Evolutionary conservation across 1,284 basidiomycete species (phyloP).

Genomic region (Kalmanozyma brasiliensis): DNA sequence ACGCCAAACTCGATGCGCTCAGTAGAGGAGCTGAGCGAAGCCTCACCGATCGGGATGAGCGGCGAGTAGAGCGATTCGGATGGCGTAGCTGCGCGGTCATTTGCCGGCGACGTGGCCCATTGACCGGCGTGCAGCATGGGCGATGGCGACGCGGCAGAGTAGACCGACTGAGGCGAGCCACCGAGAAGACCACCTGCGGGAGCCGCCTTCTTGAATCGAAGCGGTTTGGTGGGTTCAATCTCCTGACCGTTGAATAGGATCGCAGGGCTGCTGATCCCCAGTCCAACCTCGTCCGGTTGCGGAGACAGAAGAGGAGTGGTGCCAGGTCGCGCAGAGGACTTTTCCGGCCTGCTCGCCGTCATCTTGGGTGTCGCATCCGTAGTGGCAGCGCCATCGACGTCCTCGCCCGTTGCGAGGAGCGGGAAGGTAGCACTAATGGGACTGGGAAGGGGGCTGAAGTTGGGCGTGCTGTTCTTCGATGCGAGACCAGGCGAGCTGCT

Average conservation of each 20-base stretch:
- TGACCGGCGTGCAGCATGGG: conserved; percentile 38
- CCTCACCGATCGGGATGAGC: conserved; percentile 9
- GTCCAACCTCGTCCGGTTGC: conserved; percentile 6
- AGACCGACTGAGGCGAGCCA: conserved; percentile 24
- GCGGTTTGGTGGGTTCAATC: conserved; percentile 37
- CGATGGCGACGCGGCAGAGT: conserved; percentile 27
- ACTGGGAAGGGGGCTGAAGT: conserved; percentile 33
- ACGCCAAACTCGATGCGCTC: conserved; percentile 34
- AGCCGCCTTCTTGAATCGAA: conserved; percentile 34
- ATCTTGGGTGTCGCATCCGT: conserved; percentile 27
- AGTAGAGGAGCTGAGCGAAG: conserved; percentile 10
- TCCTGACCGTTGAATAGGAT: conserved; percentile 45
- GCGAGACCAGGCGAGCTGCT: conserved; percentile 34
- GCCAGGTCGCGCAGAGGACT: conserved; percentile 15
- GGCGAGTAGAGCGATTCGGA: conserved; percentile 20
- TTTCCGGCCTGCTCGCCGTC: conserved; percentile 6
- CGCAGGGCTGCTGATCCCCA: conserved; percentile 34
- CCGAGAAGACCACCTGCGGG: conserved; percentile 33
- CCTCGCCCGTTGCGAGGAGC: background rate
- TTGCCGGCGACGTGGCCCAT: conserved; percentile 16
- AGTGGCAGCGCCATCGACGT: background rate
- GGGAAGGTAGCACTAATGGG: conserved; percentile 19
- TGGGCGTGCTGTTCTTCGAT: conserved; percentile 31
- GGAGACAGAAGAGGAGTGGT: conserved; percentile 29
- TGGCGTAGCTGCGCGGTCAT: conserved; percentile 2